Evolutionary conservation across 768 basidiomycete species (phyloP).

Genomic region (Boletellus emodensis): DNA sequence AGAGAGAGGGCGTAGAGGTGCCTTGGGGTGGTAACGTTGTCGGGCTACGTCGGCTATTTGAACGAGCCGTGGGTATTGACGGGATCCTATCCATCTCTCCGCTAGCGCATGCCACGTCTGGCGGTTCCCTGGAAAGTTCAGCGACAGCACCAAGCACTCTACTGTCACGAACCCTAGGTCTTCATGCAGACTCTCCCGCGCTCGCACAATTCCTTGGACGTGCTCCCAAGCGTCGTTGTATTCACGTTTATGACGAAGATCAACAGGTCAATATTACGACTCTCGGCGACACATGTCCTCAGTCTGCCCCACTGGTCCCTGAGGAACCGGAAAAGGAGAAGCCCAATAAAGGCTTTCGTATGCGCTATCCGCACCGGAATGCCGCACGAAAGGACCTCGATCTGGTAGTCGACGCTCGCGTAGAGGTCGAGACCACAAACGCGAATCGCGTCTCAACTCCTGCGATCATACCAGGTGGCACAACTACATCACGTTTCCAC

Average conservation of each 20-base stretch:
- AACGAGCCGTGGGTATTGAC: constrained; percentile 45
- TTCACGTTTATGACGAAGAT: constrained; percentile 35
- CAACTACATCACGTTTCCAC: constrained; percentile 40
- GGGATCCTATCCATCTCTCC: constrained; percentile 13
- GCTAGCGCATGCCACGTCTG: not conserved
- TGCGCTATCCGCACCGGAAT: constrained; percentile 40
- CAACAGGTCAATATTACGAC: constrained; percentile 33
- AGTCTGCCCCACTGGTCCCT: not conserved
- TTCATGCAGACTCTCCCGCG: constrained; percentile 48
- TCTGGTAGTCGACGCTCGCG: constrained; percentile 14
- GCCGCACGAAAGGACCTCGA: constrained; percentile 38
- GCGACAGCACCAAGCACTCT: constrained; percentile 31
- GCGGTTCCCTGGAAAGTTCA: constrained; percentile 3
- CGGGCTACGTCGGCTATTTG: constrained; percentile 45
- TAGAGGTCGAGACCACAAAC: not conserved
- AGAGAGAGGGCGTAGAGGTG: constrained; percentile 37
- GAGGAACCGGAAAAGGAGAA: not conserved
- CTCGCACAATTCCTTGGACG: constrained; percentile 50
- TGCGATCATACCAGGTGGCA: constrained; percentile 11
- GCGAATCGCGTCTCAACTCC: not conserved
- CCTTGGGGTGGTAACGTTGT: constrained; percentile 36
- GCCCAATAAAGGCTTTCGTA: constrained; percentile 29
- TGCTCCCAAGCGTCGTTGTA: constrained; percentile 38
- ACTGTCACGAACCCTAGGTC: constrained; percentile 46
- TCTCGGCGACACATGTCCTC: constrained; percentile 4